Evolutionary conservation across 768 basidiomycete genomes (phyloP).

Genomic region (Rhodotorula babjevae): DNA sequence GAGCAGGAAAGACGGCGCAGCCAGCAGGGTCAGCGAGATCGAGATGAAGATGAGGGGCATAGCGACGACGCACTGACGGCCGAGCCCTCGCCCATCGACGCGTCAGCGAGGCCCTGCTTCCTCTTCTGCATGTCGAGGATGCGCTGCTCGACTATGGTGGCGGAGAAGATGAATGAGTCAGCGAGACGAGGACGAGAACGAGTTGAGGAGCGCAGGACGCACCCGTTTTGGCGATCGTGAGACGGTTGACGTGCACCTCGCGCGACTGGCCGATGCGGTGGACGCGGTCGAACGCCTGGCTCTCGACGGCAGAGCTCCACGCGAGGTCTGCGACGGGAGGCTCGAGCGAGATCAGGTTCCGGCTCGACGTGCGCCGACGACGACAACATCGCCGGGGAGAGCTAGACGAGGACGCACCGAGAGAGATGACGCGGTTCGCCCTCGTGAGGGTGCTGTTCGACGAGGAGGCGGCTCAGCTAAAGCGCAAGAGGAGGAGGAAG

Average conservation of each 20-base stretch:
- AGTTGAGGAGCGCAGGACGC: conserved; percentile 9
- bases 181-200: neutral
- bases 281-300: conserved; percentile 47
- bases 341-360: neutral
- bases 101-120: conserved; percentile 50
- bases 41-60: neutral
- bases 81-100: conserved; percentile 37
- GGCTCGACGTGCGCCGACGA: too few species aligned
- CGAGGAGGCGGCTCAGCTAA: too few species aligned
- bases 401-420: too few species aligned
- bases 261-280: conserved; percentile 42
- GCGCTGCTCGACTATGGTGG: conserved; percentile 55
- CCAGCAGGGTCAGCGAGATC: neutral
- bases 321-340: conserved; percentile 44
- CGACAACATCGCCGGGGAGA: neutral
- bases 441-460: conserved; percentile 50
- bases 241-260: conserved; percentile 36
- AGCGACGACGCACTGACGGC: neutral
- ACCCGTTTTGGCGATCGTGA: conserved; percentile 45
- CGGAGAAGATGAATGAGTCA: neutral
- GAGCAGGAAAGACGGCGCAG: too few species aligned
- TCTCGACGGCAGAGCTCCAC: conserved; percentile 48
- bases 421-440: conserved; percentile 69
- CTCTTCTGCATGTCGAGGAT: conserved; percentile 62
- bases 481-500: neutral